These are phyloP conservation scores for Euphrasia arctica DNA, from an alignment of 305 asterid genomes.

Conservation along the genomic window DNA sequence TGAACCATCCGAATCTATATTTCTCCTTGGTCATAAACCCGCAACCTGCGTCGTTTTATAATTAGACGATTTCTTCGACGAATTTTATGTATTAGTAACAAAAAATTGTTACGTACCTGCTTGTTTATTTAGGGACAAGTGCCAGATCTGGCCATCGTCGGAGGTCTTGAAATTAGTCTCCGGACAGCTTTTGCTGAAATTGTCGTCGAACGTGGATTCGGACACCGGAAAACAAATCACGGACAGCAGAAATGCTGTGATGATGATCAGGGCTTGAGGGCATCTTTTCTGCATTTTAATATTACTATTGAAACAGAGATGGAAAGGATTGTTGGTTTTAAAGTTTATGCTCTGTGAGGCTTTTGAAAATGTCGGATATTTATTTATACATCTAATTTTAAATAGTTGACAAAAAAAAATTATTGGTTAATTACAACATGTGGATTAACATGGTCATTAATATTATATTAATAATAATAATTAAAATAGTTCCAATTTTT, in stretches of 20 bases:
- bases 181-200: conserved; percentile 76
- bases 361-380: too few relatives aligned
- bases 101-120: conserved; percentile 40
- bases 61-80: too few relatives aligned
- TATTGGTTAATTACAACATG: too few relatives aligned
- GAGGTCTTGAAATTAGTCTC: conserved; percentile 75
- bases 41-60: conserved; percentile 44
- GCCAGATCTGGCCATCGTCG: conserved; percentile 86
- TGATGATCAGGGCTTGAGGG: conserved; percentile 20
- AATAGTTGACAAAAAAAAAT: neutral
- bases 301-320: neutral
- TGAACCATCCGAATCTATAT: conserved; percentile 95
- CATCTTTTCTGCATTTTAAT: conserved; percentile 35
- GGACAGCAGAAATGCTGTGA: conserved; percentile 19
- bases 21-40: conserved; percentile 77
- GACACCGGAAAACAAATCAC: conserved; percentile 22
- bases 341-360: too few relatives aligned
- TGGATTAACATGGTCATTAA: too few relatives aligned
- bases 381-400: too few relatives aligned
- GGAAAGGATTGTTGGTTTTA: too few relatives aligned
- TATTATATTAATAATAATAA: too few relatives aligned
- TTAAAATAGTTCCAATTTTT: neutral
- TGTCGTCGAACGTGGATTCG: conserved; percentile 48
- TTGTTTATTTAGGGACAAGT: conserved; percentile 58
- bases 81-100: too few relatives aligned